Conservation (phyloP, 2,329 filamentous ascomycete genomes). For the Trichoderma koningiopsis region DNA sequence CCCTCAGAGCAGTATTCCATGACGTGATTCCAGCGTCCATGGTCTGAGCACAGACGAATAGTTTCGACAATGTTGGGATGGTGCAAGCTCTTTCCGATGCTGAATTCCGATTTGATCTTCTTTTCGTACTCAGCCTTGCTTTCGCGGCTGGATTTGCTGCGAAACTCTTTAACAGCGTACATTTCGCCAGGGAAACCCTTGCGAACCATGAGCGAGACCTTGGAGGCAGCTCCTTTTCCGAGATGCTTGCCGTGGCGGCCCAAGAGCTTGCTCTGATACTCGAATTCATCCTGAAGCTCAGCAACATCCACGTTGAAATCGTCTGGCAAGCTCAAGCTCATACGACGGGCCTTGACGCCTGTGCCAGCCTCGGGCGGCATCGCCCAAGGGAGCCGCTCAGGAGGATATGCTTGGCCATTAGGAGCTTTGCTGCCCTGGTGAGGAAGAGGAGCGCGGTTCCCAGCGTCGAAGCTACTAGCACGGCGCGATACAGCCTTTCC, state of each 20-base stretch:
- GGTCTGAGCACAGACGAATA: slow-evolving; percentile 71
- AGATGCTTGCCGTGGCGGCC: slow-evolving; percentile 74
- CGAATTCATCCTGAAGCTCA: slow-evolving; percentile 69
- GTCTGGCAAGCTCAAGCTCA: slow-evolving; percentile 73
- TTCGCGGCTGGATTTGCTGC: slow-evolving; percentile 70
- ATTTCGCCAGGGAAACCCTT: slow-evolving; percentile 66
- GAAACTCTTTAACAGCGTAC: slow-evolving; percentile 87
- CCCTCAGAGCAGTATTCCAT: slow-evolving; percentile 90
- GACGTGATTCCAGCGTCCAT: slow-evolving; percentile 81
- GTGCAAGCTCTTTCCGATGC: slow-evolving; percentile 79
- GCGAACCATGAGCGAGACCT: slow-evolving; percentile 77
- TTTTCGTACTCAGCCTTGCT: slow-evolving; percentile 75
- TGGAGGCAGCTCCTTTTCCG: slow-evolving; percentile 80
- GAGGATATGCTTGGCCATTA: slow-evolving; percentile 38
- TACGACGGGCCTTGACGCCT: slow-evolving; percentile 75
- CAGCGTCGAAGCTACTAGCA: slow-evolving; percentile 54
- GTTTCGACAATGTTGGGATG: slow-evolving; percentile 89
- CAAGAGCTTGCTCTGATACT: slow-evolving; percentile 69
- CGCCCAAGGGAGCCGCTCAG: slow-evolving; percentile 56
- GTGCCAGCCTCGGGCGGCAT: slow-evolving; percentile 69
- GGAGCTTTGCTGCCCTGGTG: slow-evolving; percentile 26
- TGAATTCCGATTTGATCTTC: slow-evolving; percentile 90
- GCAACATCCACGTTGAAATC: slow-evolving; percentile 72
- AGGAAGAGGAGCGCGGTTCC: slow-evolving; percentile 35
- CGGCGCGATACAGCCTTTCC: slow-evolving; percentile 35